Conservation (phyloP, 2,329 filamentous ascomycete genomes). For the Fusarium sp. region DNA sequence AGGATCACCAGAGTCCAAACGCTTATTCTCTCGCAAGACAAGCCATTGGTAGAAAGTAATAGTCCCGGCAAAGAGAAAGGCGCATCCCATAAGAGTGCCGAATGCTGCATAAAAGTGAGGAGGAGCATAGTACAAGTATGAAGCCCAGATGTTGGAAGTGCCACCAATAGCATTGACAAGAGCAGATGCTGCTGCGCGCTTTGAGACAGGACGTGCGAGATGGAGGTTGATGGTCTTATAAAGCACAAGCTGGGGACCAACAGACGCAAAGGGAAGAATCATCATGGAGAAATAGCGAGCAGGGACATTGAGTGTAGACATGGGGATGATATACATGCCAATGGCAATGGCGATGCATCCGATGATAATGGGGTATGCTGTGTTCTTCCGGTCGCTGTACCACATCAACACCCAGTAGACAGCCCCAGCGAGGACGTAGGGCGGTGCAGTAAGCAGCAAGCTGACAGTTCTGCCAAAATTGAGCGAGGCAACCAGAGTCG, state of each 20-base stretch:
- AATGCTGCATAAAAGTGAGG: slow-evolving; percentile 54
- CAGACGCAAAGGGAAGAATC: slow-evolving; percentile 47
- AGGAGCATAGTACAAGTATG: slow-evolving; percentile 48
- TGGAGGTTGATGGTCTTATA: slow-evolving; percentile 54
- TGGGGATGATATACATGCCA: slow-evolving; percentile 50
- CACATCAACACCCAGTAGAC: slow-evolving; percentile 48
- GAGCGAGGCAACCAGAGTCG: slow-evolving; percentile 45
- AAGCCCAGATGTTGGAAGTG: slow-evolving; percentile 48
- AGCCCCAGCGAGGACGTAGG: slow-evolving; percentile 52
- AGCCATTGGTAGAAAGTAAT: slow-evolving; percentile 51
- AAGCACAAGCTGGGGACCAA: slow-evolving; percentile 52
- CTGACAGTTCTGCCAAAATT: slow-evolving; percentile 50
- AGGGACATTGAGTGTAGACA: slow-evolving; percentile 48
- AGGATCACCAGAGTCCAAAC: slow-evolving; percentile 49
- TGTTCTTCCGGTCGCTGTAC: slow-evolving; percentile 51
- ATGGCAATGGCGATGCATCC: slow-evolving; percentile 46
- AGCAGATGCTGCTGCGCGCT: slow-evolving; percentile 53
- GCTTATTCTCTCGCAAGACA: slow-evolving; percentile 50
- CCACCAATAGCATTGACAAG: slow-evolving; percentile 52
- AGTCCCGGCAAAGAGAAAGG: slow-evolving; percentile 45
- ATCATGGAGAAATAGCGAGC: slow-evolving; percentile 55
- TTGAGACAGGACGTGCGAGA: slow-evolving; percentile 52
- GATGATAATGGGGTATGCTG: slow-evolving; percentile 48
- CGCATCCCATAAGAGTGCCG: slow-evolving; percentile 49
- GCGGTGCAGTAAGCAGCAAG: slow-evolving; percentile 56